Percentiles rank a stretch among this genome's conserved stretches.
Evolutionary conservation across 148 eudicot species (phyloP).

Genomic region (Pouteria glomerata): DNA sequence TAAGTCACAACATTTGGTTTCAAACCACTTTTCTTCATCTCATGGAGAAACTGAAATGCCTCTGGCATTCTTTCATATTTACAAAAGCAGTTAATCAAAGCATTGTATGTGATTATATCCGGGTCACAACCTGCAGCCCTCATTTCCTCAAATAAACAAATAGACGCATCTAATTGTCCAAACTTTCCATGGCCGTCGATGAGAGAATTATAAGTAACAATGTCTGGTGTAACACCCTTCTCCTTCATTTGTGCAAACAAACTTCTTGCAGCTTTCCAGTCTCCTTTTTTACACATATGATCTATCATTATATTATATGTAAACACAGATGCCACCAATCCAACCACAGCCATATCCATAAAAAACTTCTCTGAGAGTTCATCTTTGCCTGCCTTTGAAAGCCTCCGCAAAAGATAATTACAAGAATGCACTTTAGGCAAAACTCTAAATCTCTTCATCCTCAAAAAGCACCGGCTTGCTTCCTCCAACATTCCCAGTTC

Average conservation of each 20-base stretch:
- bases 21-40: conserved; percentile 64
- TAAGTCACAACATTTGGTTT: conserved; percentile 87
- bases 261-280: conserved; percentile 46
- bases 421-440: conserved; percentile 81
- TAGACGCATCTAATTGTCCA: conserved; percentile 54
- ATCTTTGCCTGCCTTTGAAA: conserved; percentile 44
- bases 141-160: conserved; percentile 60
- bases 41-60: conserved; percentile 63
- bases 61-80: conserved; percentile 56
- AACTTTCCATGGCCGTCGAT: conserved; percentile 83
- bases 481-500: conserved; percentile 80
- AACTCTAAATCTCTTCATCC: conserved; percentile 58
- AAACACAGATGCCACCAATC: conserved; percentile 62
- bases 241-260: conserved; percentile 62
- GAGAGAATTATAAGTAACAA: conserved; percentile 84
- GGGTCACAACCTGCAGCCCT: conserved; percentile 55
- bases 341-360: conserved; percentile 59
- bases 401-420: conserved; percentile 59
- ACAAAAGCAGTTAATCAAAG: conserved; percentile 78
- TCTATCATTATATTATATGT: conserved; percentile 86
- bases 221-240: conserved; percentile 58
- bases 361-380: conserved; percentile 43
- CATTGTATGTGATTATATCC: conserved; percentile 81
- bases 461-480: conserved; percentile 63
- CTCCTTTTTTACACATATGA: conserved; percentile 69